A percentile compares a stretch with the other conserved stretches of the same genome.
These are phyloP conservation scores for Panicum virgatum DNA, from an alignment of 202 grass and related monocot species.

Conservation along the genomic window DNA sequence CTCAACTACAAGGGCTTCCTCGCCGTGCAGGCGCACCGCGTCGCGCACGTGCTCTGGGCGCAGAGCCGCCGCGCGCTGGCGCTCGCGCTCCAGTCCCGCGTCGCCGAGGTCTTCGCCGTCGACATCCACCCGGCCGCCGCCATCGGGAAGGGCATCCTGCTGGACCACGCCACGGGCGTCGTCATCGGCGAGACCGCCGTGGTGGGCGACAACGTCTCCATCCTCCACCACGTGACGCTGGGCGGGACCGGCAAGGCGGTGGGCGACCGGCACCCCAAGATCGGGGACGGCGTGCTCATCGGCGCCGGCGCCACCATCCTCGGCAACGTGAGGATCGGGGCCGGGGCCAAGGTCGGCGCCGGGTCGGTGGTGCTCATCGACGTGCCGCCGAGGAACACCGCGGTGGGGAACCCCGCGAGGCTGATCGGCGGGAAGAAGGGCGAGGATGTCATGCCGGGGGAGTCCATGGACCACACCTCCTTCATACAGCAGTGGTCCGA, in stretches of 20 bases:
- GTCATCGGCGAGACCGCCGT: conserved; percentile 91
- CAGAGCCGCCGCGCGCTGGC: conserved; percentile 72
- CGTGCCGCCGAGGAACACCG: conserved; percentile 67
- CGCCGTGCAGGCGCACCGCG: conserved; percentile 83
- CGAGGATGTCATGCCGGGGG: conserved; percentile 62
- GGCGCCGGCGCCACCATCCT: conserved; percentile 89
- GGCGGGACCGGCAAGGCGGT: conserved; percentile 87
- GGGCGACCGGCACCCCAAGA: conserved; percentile 88
- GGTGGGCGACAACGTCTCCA: conserved; percentile 81
- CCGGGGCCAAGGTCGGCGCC: conserved; percentile 83
- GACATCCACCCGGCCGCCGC: conserved; percentile 86
- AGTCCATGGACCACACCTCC: conserved; percentile 95
- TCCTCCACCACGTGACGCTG: conserved; percentile 95
- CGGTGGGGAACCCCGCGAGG: conserved; percentile 85
- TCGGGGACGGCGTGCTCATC: conserved; percentile 75
- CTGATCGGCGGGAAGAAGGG: conserved; percentile 61
- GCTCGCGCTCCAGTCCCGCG: conserved; percentile 86
- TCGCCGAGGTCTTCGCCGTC: conserved; percentile 91
- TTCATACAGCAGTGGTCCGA: conserved; percentile 90
- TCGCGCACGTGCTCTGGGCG: conserved; percentile 80
- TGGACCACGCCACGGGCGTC: conserved; percentile 86
- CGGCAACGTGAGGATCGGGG: conserved; percentile 79
- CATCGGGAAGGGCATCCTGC: conserved; percentile 77
- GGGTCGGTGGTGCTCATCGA: conserved; percentile 86
- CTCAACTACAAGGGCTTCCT: conserved; percentile 97